A percentile compares a stretch with the other conserved stretches of the same genome.
phyloP scores from a whole-genome alignment of 2,329 filamentous ascomycete genomes.

The Lachnum nothofagi region DNA sequence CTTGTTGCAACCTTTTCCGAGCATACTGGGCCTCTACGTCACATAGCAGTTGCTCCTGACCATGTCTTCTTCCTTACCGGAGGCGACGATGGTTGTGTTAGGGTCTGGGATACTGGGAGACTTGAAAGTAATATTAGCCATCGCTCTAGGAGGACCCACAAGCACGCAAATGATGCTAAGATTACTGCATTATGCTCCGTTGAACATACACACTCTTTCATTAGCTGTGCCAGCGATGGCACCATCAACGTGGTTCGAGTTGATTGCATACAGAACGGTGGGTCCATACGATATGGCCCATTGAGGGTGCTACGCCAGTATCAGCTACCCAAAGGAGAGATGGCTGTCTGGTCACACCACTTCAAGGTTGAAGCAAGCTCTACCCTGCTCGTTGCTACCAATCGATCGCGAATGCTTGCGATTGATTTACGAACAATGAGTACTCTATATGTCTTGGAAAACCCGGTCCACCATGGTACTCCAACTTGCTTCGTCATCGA shows the following conservation, averaged over 20 bases:
- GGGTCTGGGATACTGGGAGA: slow-evolving; percentile 85
- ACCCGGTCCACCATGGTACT: slow-evolving; percentile 85
- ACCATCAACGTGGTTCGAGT: slow-evolving; percentile 79
- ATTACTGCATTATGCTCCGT: slow-evolving; percentile 85
- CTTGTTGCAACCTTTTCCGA: slow-evolving; percentile 86
- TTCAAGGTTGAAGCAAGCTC: slow-evolving; percentile 78
- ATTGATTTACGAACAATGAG: slow-evolving; percentile 85
- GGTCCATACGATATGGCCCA: slow-evolving; percentile 70
- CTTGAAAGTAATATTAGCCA: slow-evolving; percentile 89
- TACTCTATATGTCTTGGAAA: slow-evolving; percentile 72
- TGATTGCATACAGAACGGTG: slow-evolving; percentile 53
- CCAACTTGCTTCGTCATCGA: slow-evolving; percentile 90
- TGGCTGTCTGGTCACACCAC: slow-evolving; percentile 87
- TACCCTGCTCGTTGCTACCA: slow-evolving; percentile 81
- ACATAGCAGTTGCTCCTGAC: slow-evolving; percentile 78
- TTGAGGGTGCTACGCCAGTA: slow-evolving; percentile 73
- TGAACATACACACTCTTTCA: slow-evolving; percentile 88
- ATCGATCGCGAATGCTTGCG: slow-evolving; percentile 73
- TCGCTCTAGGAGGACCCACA: slow-evolving; percentile 79
- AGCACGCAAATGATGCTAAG: slow-evolving; percentile 63
- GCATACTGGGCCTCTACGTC: slow-evolving; percentile 75
- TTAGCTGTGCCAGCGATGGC: slow-evolving; percentile 85
- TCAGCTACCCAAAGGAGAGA: slow-evolving; percentile 67
- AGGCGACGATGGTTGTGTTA: slow-evolving; percentile 84
- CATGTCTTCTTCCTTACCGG: slow-evolving; percentile 93